These are phyloP conservation scores for Thielaviopsis euricoi DNA, from an alignment of 2,329 filamentous ascomycete species.

Conservation along the genomic window DNA sequence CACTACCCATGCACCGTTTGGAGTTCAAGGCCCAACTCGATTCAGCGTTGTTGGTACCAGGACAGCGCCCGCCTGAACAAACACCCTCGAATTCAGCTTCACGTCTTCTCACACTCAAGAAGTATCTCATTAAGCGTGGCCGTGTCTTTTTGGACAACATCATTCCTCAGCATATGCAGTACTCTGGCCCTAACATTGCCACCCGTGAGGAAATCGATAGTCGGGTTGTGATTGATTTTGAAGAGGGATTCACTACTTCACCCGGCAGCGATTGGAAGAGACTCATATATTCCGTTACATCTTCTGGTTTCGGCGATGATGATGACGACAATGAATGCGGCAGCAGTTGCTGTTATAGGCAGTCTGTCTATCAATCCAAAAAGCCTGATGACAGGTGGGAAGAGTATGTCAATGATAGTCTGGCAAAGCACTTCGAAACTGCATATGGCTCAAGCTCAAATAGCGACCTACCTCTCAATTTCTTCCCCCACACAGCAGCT, in stretches of 20 bases:
- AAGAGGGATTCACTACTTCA: constrained; percentile 14
- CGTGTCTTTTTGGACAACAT: constrained; percentile 14
- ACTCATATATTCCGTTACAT: neutral
- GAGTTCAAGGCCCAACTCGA: neutral
- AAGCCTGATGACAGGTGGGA: neutral
- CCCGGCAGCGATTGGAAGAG: neutral
- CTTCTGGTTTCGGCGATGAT: neutral
- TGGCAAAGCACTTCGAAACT: neutral
- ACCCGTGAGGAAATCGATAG: constrained; percentile 18
- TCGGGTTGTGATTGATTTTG: constrained; percentile 19
- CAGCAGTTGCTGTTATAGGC: neutral
- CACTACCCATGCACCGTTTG: constrained; percentile 17
- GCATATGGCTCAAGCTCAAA: neutral
- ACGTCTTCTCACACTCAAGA: neutral
- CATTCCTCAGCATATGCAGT: constrained; percentile 17
- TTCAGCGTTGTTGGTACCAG: neutral
- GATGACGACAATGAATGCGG: neutral
- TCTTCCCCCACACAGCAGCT: neutral
- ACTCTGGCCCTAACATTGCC: constrained; percentile 15
- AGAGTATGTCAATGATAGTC: neutral
- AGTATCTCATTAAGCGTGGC: constrained; percentile 14
- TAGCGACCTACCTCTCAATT: neutral
- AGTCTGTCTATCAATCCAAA: neutral
- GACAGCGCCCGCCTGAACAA: neutral
- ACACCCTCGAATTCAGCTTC: neutral